A percentile compares a stretch with the other conserved stretches of the same genome.
Evolutionary conservation across 108 stramenopile species (phyloP).

Genomic region (Stephanodiscus minutulus): DNA sequence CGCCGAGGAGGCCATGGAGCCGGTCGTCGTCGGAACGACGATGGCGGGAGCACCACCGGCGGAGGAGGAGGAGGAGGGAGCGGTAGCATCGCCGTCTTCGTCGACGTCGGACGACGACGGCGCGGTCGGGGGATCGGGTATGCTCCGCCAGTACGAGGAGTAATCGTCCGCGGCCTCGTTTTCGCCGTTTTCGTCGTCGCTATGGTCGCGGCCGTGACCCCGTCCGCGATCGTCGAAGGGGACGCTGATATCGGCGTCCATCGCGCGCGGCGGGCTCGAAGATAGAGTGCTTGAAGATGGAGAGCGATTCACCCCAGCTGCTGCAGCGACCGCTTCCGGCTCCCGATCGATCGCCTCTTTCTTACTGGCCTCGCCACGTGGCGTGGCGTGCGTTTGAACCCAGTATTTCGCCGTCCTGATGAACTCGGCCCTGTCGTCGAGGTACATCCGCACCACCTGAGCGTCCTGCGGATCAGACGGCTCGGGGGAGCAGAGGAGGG

Average conservation of each 20-base stretch:
- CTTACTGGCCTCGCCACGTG: constrained; percentile 43
- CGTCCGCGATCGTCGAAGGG: neutral
- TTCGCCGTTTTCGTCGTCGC: neutral
- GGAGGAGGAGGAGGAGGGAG: neutral
- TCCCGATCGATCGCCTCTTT: constrained; percentile 68
- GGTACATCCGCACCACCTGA: constrained; percentile 93
- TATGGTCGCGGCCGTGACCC: neutral
- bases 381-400: constrained; percentile 90
- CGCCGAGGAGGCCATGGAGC: constrained; percentile 1
- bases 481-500: constrained; percentile 90
- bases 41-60: neutral
- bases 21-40: neutral
- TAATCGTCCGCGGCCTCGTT: constrained; percentile 30
- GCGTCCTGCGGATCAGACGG: constrained; percentile 97
- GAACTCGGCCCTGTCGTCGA: constrained; percentile 74
- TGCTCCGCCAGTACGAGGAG: constrained; percentile 42
- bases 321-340: too few relatives aligned
- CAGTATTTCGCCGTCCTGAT: constrained; percentile 91
- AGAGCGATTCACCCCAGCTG: too few relatives aligned
- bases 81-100: too few relatives aligned
- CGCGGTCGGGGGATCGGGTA: constrained; percentile 41
- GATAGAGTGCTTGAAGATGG: too few relatives aligned
- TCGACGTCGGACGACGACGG: too few relatives aligned
- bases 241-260: neutral
- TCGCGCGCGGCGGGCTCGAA: too few relatives aligned